phyloP scores from a whole-genome alignment of 306 rosid genomes.

The Fragaria iinumae region DNA sequence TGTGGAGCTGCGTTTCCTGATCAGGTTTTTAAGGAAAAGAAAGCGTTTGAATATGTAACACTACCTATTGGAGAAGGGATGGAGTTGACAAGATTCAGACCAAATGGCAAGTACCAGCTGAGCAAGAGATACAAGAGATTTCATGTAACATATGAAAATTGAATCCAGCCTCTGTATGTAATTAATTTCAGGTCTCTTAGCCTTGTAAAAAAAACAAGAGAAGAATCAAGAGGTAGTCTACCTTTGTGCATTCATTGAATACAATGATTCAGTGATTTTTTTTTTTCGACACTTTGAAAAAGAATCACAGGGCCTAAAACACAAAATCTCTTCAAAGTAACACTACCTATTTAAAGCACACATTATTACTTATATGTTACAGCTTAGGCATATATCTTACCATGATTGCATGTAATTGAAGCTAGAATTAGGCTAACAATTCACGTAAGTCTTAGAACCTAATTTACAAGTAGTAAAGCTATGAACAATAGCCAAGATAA shows the following conservation, averaged over 20 bases:
- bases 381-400: not conserved
- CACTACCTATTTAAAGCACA: too few relatives aligned
- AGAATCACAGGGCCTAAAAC: too few relatives aligned
- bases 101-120: not conserved
- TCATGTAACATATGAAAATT: constrained; percentile 30
- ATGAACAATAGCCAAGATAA: too few relatives aligned
- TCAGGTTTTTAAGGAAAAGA: constrained; percentile 18
- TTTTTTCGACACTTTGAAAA: too few relatives aligned
- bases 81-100: constrained; percentile 18
- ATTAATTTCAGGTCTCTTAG: not conserved
- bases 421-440: too few relatives aligned
- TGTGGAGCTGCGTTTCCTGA: constrained; percentile 1
- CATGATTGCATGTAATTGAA: too few relatives aligned
- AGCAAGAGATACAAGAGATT: constrained; percentile 23
- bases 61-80: constrained; percentile 24
- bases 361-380: not conserved
- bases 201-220: not conserved
- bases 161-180: not conserved
- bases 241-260: not conserved
- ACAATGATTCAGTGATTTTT: not conserved
- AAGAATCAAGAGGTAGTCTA: not conserved
- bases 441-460: too few relatives aligned
- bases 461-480: too few relatives aligned
- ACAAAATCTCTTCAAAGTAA: too few relatives aligned
- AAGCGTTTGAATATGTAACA: constrained; percentile 8